phyloP scores from a whole-genome alignment of 352 stramenopile genomes.

The Pythium grandisporangium region DNA sequence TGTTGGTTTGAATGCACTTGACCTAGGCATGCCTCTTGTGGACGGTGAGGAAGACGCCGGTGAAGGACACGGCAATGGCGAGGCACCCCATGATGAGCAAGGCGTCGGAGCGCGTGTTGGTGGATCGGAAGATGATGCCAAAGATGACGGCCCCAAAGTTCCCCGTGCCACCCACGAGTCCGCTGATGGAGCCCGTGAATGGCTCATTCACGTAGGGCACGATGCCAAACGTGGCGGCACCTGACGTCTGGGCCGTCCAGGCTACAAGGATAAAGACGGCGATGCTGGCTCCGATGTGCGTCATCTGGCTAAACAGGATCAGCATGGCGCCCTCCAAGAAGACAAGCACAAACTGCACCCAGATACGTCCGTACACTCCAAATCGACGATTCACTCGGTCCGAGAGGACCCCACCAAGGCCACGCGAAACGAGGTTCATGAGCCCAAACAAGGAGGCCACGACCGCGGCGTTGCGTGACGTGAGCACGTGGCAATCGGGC shows the following conservation, averaged over 20 bases:
- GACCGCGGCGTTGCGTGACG: conserved; percentile 60
- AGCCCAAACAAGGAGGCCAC: conserved; percentile 91
- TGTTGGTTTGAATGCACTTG: too few species aligned
- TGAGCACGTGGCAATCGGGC: conserved; percentile 26
- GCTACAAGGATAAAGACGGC: conserved; percentile 89
- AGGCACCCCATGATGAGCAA: conserved; percentile 54
- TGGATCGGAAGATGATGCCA: conserved; percentile 51
- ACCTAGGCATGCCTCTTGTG: too few species aligned
- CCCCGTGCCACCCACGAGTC: conserved; percentile 50
- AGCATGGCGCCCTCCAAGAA: conserved; percentile 70
- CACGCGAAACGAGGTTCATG: conserved; percentile 92
- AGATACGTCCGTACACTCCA: conserved; percentile 87
- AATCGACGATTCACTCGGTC: conserved; percentile 77
- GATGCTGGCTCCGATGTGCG: conserved; percentile 63
- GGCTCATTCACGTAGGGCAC: conserved; percentile 65
- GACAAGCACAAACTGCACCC: conserved; percentile 76
- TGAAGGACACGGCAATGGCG: too few species aligned
- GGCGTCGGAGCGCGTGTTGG: conserved; percentile 17
- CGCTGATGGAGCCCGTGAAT: conserved; percentile 56
- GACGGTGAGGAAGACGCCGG: too few species aligned
- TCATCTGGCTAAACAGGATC: conserved; percentile 80
- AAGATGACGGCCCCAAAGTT: conserved; percentile 68
- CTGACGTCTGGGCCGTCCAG: conserved; percentile 83
- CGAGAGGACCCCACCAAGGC: conserved; percentile 77
- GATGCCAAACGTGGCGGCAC: conserved; percentile 55